Percentiles rank a stretch among this genome's conserved stretches.
phyloP scores from a whole-genome alignment of 176 grass and related monocot species.

The Puccinellia tenuiflora region DNA sequence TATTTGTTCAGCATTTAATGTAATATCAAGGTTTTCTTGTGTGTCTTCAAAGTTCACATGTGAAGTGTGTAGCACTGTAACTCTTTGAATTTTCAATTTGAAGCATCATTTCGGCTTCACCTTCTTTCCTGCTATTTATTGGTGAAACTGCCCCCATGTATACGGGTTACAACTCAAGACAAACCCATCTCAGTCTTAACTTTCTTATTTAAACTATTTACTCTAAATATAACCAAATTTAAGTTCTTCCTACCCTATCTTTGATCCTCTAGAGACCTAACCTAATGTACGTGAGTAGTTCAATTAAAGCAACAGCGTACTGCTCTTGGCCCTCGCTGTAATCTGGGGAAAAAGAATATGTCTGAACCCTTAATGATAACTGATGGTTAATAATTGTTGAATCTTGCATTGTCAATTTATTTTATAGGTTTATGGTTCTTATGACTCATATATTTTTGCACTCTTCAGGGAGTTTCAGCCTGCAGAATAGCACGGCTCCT shows the following conservation, averaged over 20 bases:
- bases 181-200: not conserved
- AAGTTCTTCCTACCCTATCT: not conserved
- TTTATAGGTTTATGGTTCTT: not conserved
- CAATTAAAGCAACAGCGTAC: not conserved
- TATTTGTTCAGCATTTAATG: not conserved
- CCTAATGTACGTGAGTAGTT: not conserved
- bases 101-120: not conserved
- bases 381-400: not conserved
- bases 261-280: not conserved
- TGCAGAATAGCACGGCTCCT: not conserved
- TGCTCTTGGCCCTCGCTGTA: not conserved
- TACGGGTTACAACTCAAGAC: not conserved
- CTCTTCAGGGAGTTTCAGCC: not conserved
- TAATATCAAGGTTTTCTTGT: not conserved
- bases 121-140: not conserved
- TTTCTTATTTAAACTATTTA: not conserved
- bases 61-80: not conserved
- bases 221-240: not conserved
- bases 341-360: not conserved
- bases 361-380: not conserved
- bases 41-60: not conserved
- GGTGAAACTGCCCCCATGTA: not conserved
- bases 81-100: not conserved
- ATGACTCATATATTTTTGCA: not conserved
- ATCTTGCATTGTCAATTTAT: not conserved